Percentiles rank a stretch among this genome's conserved stretches.
phyloP scores from a whole-genome alignment of 345 rosid species.

The Bruguiera parviflora region DNA sequence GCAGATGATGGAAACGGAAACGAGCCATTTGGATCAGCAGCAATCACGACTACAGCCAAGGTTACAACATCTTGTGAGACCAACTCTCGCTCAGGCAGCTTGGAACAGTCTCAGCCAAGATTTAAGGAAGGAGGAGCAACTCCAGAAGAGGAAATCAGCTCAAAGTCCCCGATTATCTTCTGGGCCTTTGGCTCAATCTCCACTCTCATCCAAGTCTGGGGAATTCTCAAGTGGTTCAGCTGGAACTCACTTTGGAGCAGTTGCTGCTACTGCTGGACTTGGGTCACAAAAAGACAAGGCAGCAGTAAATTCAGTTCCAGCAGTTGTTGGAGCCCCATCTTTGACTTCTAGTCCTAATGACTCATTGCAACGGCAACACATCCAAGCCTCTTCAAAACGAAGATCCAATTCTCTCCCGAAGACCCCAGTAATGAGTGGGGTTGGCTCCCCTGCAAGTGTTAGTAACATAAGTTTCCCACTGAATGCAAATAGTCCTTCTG shows the following conservation, averaged over 20 bases:
- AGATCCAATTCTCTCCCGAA: constrained; percentile 77
- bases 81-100: constrained; percentile 53
- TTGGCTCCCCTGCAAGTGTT: constrained; percentile 94
- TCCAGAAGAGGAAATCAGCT: constrained; percentile 62
- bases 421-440: constrained; percentile 68
- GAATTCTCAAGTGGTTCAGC: constrained; percentile 90
- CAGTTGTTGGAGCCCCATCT: constrained; percentile 61
- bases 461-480: constrained; percentile 59
- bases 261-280: constrained; percentile 40
- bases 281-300: constrained; percentile 78
- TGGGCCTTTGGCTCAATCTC: constrained; percentile 84
- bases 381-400: constrained; percentile 57
- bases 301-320: constrained; percentile 54
- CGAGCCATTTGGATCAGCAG: constrained; percentile 53
- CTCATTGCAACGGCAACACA: constrained; percentile 62
- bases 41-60: constrained; percentile 59
- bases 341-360: constrained; percentile 80
- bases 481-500: constrained; percentile 74
- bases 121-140: constrained; percentile 70
- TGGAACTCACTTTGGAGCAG: constrained; percentile 73
- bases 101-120: constrained; percentile 78
- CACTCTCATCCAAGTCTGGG: constrained; percentile 91
- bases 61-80: constrained; percentile 51
- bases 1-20: constrained; percentile 50
- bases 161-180: constrained; percentile 86